Conservation (phyloP, 257 asterid genomes). For the Catharanthus roseus region DNA sequence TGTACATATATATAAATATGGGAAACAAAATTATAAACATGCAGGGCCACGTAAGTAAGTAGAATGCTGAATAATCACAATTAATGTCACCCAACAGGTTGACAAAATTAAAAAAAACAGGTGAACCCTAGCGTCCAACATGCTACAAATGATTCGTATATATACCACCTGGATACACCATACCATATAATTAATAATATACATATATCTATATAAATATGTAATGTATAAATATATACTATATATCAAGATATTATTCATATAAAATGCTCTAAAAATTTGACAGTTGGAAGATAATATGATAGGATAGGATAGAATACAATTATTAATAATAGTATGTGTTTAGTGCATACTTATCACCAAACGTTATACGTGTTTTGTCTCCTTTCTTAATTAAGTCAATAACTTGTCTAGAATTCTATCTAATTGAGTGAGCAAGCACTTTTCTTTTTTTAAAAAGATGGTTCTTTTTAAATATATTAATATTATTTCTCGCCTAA, state of each 20-base stretch:
- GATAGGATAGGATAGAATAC: slow-evolving; percentile 15
- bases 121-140: slow-evolving; percentile 10
- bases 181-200: not conserved
- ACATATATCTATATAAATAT: not conserved
- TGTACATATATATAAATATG: no score
- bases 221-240: no score
- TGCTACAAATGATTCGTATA: not conserved
- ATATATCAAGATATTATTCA: not conserved
- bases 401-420: slow-evolving; percentile 21
- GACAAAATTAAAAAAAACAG: slow-evolving; percentile 9
- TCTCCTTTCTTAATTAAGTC: slow-evolving; percentile 24
- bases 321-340: not conserved
- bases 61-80: not conserved
- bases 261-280: not conserved
- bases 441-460: not conserved
- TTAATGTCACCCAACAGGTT: slow-evolving; percentile 14
- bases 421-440: not conserved
- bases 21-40: not conserved
- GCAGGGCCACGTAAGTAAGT: slow-evolving; percentile 6
- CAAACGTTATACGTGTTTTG: slow-evolving; percentile 27
- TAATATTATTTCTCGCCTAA: not conserved
- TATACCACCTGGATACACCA: not conserved
- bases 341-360: not conserved
- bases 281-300: slow-evolving; percentile 43
- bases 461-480: not conserved